Conservation (phyloP, 768 basidiomycete genomes). For the Tricholoma terreum region DNA sequence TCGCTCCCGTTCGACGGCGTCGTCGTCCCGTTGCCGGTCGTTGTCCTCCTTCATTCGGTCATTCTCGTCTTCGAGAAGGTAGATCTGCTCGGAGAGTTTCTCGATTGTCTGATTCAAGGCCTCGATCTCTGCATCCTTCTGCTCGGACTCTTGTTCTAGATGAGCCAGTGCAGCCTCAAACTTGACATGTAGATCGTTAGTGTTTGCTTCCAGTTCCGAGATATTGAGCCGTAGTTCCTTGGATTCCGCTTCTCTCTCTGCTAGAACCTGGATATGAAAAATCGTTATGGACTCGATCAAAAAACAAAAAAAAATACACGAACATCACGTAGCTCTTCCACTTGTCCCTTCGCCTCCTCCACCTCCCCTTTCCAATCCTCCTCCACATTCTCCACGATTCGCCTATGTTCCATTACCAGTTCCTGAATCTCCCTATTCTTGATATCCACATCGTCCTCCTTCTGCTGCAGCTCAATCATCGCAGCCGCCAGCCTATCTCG, state of each 20-base stretch:
- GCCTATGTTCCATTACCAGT: conserved; percentile 67
- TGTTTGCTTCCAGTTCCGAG: conserved; percentile 71
- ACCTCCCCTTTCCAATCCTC: conserved; percentile 89
- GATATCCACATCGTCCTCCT: conserved; percentile 82
- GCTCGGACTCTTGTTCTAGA: conserved; percentile 73
- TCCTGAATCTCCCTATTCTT: conserved; percentile 79
- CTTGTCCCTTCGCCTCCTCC: conserved; percentile 72
- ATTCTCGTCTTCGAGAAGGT: conserved; percentile 82
- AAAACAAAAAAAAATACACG: conserved; percentile 13
- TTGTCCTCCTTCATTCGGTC: conserved; percentile 73
- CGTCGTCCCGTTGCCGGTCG: conserved; percentile 69
- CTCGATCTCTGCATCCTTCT: conserved; percentile 77
- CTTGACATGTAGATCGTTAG: conserved; percentile 66
- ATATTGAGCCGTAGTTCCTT: conserved; percentile 72
- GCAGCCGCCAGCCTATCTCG: conserved; percentile 77
- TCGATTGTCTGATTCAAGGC: conserved; percentile 75
- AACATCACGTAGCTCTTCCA: conserved; percentile 78
- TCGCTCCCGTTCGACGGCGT: conserved; percentile 63
- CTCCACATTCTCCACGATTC: conserved; percentile 71
- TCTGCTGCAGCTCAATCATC: conserved; percentile 80
- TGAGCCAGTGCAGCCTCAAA: conserved; percentile 74
- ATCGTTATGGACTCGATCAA: conserved; percentile 7
- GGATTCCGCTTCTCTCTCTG: conserved; percentile 77
- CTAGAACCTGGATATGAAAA: conserved; percentile 49
- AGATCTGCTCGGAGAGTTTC: conserved; percentile 76